phyloP scores from a whole-genome alignment of 331 rosid genomes.

The Dryas integrifolia region DNA sequence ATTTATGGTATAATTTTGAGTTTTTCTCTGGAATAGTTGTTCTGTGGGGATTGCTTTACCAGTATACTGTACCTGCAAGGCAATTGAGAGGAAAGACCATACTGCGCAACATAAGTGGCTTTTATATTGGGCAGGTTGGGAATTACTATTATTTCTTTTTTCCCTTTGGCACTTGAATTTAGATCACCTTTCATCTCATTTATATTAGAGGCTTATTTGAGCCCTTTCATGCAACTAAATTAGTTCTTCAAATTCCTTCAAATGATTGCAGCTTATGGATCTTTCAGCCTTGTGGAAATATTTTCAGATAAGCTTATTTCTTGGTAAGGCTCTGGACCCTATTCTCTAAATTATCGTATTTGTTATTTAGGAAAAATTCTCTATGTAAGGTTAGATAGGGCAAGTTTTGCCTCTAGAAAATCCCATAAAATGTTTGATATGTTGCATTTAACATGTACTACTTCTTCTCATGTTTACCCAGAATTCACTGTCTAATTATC shows the following conservation, averaged over 20 bases:
- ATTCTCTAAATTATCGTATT: not conserved
- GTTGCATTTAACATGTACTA: not conserved
- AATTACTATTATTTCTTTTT: not conserved
- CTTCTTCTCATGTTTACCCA: not conserved
- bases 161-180: not conserved
- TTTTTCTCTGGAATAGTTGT: constrained; percentile 50
- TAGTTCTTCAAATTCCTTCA: not conserved
- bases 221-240: constrained; percentile 9
- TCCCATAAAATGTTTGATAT: not conserved
- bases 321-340: constrained; percentile 49
- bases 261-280: constrained; percentile 72
- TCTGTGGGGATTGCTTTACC: constrained; percentile 83
- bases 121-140: constrained; percentile 85
- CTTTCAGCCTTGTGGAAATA: constrained; percentile 81
- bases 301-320: constrained; percentile 81
- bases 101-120: constrained; percentile 73
- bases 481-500: not conserved
- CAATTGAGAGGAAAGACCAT: constrained; percentile 73
- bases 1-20: not conserved
- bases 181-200: not conserved
- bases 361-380: not conserved
- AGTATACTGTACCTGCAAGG: constrained; percentile 83
- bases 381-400: not conserved
- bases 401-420: too few relatives aligned
- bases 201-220: not conserved